Evolutionary conservation across 148 eudicot species (phyloP).

Genomic region (Cornus suecica): DNA sequence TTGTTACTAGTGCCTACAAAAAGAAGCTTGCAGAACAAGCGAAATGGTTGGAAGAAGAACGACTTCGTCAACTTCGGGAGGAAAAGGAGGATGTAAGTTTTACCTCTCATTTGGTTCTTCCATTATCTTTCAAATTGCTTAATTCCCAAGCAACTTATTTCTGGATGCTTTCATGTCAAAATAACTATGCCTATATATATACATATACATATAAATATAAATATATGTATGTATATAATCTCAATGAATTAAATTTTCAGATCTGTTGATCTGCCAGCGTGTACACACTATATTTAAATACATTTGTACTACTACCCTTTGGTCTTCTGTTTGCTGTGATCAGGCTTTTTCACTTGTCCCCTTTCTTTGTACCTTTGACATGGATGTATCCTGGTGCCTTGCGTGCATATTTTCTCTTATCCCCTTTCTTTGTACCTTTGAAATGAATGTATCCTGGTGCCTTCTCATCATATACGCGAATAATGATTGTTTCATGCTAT

Average conservation of each 20-base stretch:
- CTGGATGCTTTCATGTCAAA: neutral
- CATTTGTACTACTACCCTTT: neutral
- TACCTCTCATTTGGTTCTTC: neutral
- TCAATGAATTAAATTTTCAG: neutral
- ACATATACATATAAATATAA: too few species aligned
- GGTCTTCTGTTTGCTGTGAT: neutral
- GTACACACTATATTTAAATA: too few species aligned
- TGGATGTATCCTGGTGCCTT: neutral
- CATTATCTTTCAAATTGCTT: neutral
- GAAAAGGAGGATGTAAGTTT: slow-evolving; percentile 75
- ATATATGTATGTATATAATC: too few species aligned
- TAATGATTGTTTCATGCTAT: too few species aligned
- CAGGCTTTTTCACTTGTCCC: neutral
- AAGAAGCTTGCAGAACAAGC: slow-evolving; percentile 87
- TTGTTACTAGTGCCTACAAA: slow-evolving; percentile 83
- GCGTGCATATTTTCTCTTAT: neutral
- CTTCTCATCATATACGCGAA: too few species aligned
- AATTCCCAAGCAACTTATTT: neutral
- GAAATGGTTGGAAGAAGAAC: slow-evolving; percentile 83
- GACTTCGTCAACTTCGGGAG: slow-evolving; percentile 69
- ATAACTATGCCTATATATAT: neutral
- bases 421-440: neutral
- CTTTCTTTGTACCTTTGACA: neutral
- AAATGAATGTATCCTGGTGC: neutral
- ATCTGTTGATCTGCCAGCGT: neutral